These are phyloP conservation scores for Cryptosporidium viatorum DNA, from an alignment of 169 alveolate species.

Conservation along the genomic window DNA sequence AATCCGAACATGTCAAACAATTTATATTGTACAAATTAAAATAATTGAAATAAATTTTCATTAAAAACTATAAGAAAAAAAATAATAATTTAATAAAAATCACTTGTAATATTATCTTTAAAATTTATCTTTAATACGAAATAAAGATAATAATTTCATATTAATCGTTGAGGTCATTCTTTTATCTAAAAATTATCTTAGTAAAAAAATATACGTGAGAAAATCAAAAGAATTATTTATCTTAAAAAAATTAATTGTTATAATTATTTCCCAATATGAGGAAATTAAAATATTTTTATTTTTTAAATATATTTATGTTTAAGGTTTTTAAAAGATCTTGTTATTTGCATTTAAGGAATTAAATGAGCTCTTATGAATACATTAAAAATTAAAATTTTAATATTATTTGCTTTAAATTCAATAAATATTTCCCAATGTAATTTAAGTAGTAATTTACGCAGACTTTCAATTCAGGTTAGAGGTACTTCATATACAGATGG, in stretches of 20 bases:
- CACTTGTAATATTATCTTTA: no score
- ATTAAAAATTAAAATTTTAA: background rate
- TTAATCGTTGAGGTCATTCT: no score
- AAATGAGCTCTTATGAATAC: background rate
- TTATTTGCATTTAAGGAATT: no score
- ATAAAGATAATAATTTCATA: background rate
- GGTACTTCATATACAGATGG: slow-evolving; percentile 45
- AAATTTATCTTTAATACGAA: background rate
- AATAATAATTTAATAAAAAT: no score
- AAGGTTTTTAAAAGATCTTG: background rate
- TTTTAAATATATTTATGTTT: background rate
- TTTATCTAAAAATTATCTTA: no score
- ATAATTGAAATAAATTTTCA: no score
- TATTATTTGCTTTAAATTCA: background rate
- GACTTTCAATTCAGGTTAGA: slow-evolving; percentile 17
- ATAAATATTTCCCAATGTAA: background rate
- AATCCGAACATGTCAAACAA: background rate
- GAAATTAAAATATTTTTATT: background rate
- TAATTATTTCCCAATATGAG: background rate
- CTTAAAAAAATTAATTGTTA: no score
- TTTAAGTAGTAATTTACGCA: slow-evolving; percentile 10
- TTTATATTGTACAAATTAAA: no score
- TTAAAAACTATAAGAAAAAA: no score
- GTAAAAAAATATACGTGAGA: no score
- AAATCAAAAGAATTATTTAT: background rate